phyloP scores from a whole-genome alignment of 352 stramenopile genomes.

The Globisporangium perplexum region DNA sequence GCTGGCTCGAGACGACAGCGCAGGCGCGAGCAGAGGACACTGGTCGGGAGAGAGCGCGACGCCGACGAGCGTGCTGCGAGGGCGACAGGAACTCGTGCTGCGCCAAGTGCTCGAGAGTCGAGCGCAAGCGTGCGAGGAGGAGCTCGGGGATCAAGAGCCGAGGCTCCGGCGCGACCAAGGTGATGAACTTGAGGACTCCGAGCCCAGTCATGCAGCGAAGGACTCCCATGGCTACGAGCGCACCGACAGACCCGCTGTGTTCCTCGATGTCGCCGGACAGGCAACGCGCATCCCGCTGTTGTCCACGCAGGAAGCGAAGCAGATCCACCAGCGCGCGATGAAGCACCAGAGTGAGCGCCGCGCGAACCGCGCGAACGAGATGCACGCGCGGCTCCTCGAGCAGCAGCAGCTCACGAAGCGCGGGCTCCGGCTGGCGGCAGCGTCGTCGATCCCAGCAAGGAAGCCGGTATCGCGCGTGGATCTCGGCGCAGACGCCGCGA shows the following conservation, averaged over 20 bases:
- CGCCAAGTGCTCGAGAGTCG: constrained; percentile 2
- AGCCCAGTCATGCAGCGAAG: background rate
- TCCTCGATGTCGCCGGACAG: constrained; percentile 22
- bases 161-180: background rate
- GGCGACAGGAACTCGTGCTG: constrained; percentile 5
- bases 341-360: constrained; percentile 15
- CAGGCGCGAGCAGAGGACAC: background rate
- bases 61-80: constrained; percentile 5
- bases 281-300: constrained; percentile 21
- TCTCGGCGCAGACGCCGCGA: background rate
- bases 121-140: background rate
- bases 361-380: constrained; percentile 16
- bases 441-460: background rate
- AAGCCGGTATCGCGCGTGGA: constrained; percentile 4
- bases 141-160: background rate
- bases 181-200: constrained; percentile 1
- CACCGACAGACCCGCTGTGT: constrained; percentile 1
- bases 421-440: constrained; percentile 3
- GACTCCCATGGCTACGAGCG: constrained; percentile 24
- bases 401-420: constrained; percentile 24
- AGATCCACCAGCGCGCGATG: constrained; percentile 12
- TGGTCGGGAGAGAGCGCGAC: background rate
- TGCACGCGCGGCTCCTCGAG: constrained; percentile 19
- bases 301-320: constrained; percentile 11
- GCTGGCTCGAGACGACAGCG: background rate